These are phyloP conservation scores for Pestalotiopsis sp. DNA, from an alignment of 2,329 filamentous ascomycete genomes.

Conservation along the genomic window DNA sequence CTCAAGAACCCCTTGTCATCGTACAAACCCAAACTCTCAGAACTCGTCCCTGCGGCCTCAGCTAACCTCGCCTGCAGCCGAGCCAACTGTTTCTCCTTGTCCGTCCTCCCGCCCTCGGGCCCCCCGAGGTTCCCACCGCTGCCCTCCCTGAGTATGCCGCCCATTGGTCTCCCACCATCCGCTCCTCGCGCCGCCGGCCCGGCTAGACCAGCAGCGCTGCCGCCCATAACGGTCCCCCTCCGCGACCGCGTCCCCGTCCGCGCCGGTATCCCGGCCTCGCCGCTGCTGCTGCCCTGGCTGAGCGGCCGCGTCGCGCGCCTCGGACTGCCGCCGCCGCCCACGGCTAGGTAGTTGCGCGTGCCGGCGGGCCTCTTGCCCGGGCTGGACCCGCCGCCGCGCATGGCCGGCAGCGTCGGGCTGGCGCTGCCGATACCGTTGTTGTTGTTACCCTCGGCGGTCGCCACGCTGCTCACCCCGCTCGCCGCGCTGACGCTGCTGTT, in stretches of 20 bases:
- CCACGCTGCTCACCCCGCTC: constrained; percentile 45
- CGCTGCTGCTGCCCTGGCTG: not conserved
- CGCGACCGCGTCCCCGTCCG: constrained; percentile 4
- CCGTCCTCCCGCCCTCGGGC: constrained; percentile 12
- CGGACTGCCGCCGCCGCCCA: constrained; percentile 32
- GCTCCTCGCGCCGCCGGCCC: not conserved
- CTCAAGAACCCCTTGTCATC: constrained; percentile 28
- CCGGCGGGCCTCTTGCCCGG: constrained; percentile 38
- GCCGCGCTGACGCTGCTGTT: constrained; percentile 44
- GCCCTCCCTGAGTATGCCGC: not conserved
- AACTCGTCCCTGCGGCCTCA: not conserved
- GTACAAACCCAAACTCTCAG: constrained; percentile 21
- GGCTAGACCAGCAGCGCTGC: not conserved
- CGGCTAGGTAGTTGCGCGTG: constrained; percentile 48
- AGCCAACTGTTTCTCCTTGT: constrained; percentile 17
- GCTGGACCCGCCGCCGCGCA: constrained; percentile 41
- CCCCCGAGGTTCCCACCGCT: not conserved
- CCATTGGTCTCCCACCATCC: not conserved
- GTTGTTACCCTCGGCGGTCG: constrained; percentile 29
- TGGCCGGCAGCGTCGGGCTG: constrained; percentile 41
- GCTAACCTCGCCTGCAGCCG: constrained; percentile 13
- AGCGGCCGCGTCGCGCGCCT: not conserved
- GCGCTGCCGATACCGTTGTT: constrained; percentile 18
- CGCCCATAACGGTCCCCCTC: not conserved
- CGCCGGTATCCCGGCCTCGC: not conserved